Percentiles rank a stretch among this genome's conserved stretches.
Conservation (phyloP, 768 basidiomycete genomes). For the Cytidiella melzeri region DNA sequence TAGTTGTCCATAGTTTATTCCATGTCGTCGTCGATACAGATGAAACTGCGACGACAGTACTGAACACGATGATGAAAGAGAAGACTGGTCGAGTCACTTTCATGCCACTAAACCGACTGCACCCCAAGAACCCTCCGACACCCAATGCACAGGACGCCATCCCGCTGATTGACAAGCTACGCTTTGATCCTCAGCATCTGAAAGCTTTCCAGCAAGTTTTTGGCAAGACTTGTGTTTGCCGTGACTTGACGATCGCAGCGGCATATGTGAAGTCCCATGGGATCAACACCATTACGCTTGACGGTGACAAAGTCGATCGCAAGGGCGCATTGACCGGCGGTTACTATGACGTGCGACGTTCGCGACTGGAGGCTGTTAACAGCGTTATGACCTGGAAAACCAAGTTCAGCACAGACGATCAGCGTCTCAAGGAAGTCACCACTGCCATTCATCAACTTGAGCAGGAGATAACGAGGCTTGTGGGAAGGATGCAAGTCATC, state of each 20-base stretch:
- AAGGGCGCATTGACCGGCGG: slow-evolving; percentile 96
- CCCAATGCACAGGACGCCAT: slow-evolving; percentile 75
- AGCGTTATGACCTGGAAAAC: slow-evolving; percentile 67
- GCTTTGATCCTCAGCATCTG: slow-evolving; percentile 59
- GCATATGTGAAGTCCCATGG: slow-evolving; percentile 92
- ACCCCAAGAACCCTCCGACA: slow-evolving; percentile 59
- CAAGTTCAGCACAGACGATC: slow-evolving; percentile 62
- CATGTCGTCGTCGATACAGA: slow-evolving; percentile 98
- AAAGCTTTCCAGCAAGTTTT: slow-evolving; percentile 97
- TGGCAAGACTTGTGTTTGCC: slow-evolving; percentile 93
- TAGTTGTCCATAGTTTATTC: slow-evolving; percentile 59
- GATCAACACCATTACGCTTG: slow-evolving; percentile 95
- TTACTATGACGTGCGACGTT: slow-evolving; percentile 87
- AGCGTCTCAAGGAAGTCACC: slow-evolving; percentile 69
- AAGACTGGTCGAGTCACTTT: slow-evolving; percentile 94
- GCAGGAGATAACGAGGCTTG: slow-evolving; percentile 75
- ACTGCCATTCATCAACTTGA: slow-evolving; percentile 63
- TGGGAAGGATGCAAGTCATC: slow-evolving; percentile 67
- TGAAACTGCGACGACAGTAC: slow-evolving; percentile 83
- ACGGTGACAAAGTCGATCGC: slow-evolving; percentile 95
- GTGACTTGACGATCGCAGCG: slow-evolving; percentile 86
- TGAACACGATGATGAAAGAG: slow-evolving; percentile 91
- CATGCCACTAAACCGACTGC: slow-evolving; percentile 95
- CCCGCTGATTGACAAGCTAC: slow-evolving; percentile 77
- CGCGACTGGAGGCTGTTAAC: slow-evolving; percentile 84